These are phyloP conservation scores for Calonectria pauciramosa DNA, from an alignment of 2,329 filamentous ascomycete species.

Conservation along the genomic window DNA sequence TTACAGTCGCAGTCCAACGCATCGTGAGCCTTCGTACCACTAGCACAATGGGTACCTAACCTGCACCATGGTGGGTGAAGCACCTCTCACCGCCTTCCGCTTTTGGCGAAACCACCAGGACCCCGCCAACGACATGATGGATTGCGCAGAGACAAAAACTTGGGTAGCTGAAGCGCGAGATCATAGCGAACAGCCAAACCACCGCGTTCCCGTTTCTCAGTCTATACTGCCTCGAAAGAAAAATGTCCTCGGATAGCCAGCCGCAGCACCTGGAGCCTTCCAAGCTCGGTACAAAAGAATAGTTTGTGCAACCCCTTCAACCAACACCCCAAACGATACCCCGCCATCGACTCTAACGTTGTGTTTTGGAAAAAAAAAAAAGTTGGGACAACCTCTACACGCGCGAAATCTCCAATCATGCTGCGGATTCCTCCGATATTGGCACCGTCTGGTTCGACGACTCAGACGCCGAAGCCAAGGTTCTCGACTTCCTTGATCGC, in stretches of 20 bases:
- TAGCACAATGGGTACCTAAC: neutral
- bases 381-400: constrained; percentile 85
- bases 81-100: constrained; percentile 43
- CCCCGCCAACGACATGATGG: constrained; percentile 39
- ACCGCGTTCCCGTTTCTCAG: neutral
- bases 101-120: constrained; percentile 25
- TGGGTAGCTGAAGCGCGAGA: neutral
- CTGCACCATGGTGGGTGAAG: neutral
- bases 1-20: neutral
- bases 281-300: constrained; percentile 88
- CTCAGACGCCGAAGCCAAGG: constrained; percentile 86
- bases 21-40: neutral
- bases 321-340: constrained; percentile 9
- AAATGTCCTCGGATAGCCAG: constrained; percentile 49
- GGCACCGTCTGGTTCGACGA: constrained; percentile 98
- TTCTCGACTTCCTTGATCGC: constrained; percentile 75
- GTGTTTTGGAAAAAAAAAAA: neutral
- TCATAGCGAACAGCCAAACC: neutral
- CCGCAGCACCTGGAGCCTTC: constrained; percentile 82
- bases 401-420: constrained; percentile 79
- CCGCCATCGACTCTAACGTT: constrained; percentile 26
- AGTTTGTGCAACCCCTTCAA: constrained; percentile 68
- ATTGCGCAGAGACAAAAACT: neutral
- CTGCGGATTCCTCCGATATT: constrained; percentile 79
- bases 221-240: neutral